Evolutionary conservation across 2,329 filamentous ascomycete species (phyloP), one percentile per base, ranked within the genome.

Genomic region (Penicillium sp.): DNA sequence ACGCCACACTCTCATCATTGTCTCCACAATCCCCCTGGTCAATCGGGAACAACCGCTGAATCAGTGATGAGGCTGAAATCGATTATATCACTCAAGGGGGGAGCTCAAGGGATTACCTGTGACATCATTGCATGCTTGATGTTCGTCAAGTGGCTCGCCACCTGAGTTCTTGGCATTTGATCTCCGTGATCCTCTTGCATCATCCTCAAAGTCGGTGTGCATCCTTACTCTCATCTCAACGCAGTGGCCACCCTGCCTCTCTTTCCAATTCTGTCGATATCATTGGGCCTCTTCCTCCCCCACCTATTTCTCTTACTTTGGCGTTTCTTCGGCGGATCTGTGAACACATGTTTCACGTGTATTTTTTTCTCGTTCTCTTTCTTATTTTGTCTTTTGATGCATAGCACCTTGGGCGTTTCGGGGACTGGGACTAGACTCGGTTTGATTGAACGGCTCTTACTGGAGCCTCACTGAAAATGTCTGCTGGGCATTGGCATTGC

Each of bases 401-500:
- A 71, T 71, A 70, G 68, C 68, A 69, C 67, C 58, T 67, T 62
- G 63, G 68, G 68, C 68, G 68, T 71, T 71, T 63, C 52, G 56
- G 62, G 66, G 66, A 64, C 62, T 62, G 59, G 66, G 66, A 66
- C 67, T 71, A 70, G 67, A 69, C 64, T 71, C 63, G 66, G 58
- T 66, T 67, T 69, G 65, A 65, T 63, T 67, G 62, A 65, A 65
- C 65, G 62, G 63, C 65, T 65, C 54, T 57, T 52, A 47, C 59
- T 54, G 64, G 62, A 67, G 64, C 62, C 60, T 61, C 59, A 65
- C 58, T 66, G 61, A 65, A 69, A 63, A 65, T 65, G 69, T 70
- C 65, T 72, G 65, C 65, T 65, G 54, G 47, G 61, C 59, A 60
- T 59, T 55, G 57, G 60, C 60, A 64, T 62, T 61, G 58, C 60